Percentiles rank a stretch among this genome's conserved stretches.
Conservation (phyloP, 306 rosid genomes). For the Carpinus viminea region DNA sequence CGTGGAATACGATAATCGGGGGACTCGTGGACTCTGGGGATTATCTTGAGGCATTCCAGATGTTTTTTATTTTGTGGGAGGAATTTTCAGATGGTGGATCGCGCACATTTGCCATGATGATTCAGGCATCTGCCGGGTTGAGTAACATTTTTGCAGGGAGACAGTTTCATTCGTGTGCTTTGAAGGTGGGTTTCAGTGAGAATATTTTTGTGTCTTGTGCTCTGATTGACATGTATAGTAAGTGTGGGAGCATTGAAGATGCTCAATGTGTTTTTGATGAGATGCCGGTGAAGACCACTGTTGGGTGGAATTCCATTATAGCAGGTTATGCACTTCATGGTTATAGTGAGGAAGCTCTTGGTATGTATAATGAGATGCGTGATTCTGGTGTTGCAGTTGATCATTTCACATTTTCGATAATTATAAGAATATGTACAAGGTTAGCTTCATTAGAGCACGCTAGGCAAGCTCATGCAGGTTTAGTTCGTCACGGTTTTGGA, state of each 20-base stretch:
- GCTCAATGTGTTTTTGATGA: slow-evolving; percentile 75
- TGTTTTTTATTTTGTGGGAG: slow-evolving; percentile 66
- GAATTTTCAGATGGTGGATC: slow-evolving; percentile 53
- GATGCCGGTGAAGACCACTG: slow-evolving; percentile 74
- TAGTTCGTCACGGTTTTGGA: slow-evolving; percentile 77
- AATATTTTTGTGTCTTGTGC: slow-evolving; percentile 69
- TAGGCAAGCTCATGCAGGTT: slow-evolving; percentile 84
- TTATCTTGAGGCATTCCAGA: slow-evolving; percentile 53
- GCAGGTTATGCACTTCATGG: slow-evolving; percentile 90
- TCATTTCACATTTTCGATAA: slow-evolving; percentile 78
- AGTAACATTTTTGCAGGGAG: slow-evolving; percentile 54
- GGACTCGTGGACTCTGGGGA: slow-evolving; percentile 74
- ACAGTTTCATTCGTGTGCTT: slow-evolving; percentile 71
- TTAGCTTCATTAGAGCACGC: slow-evolving; percentile 79
- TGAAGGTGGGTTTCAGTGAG: slow-evolving; percentile 62
- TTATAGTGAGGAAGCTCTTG: slow-evolving; percentile 76
- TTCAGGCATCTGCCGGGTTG: slow-evolving; percentile 73
- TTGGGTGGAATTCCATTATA: slow-evolving; percentile 83
- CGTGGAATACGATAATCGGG: slow-evolving; percentile 64
- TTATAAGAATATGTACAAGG: slow-evolving; percentile 74
- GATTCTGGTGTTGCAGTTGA: slow-evolving; percentile 64
- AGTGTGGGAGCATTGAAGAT: slow-evolving; percentile 79
- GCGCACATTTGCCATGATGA: slow-evolving; percentile 60
- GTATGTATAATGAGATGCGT: slow-evolving; percentile 64
- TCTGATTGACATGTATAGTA: slow-evolving; percentile 84